A percentile compares a stretch with the other conserved stretches of the same genome.
Evolutionary conservation across 1,284 basidiomycete genomes (phyloP).

Genomic region (Leccinum discolor): DNA sequence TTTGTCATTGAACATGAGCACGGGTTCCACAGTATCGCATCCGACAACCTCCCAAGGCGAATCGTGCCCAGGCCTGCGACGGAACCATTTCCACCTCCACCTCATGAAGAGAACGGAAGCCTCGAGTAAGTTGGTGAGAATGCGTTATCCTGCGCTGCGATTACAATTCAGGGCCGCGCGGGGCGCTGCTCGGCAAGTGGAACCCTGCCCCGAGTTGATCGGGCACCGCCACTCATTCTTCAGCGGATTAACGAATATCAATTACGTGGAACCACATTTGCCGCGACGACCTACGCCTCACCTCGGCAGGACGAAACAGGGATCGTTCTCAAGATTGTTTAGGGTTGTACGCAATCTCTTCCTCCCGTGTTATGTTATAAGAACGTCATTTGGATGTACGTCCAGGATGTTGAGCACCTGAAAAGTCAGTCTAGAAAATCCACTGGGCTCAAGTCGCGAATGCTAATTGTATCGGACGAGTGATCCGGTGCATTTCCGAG

Average conservation of each 20-base stretch:
- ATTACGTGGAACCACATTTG: neutral
- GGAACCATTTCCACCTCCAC: slow-evolving; percentile 39
- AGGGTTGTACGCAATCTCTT: neutral
- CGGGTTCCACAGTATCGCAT: slow-evolving; percentile 59
- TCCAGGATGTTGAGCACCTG: neutral
- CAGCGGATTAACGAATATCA: slow-evolving; percentile 1
- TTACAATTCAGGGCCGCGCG: slow-evolving; percentile 12
- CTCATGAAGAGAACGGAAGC: slow-evolving; percentile 25
- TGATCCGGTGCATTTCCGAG: neutral
- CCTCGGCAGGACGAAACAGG: neutral
- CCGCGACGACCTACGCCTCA: neutral
- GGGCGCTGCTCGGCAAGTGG: slow-evolving; percentile 11
- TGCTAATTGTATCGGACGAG: neutral
- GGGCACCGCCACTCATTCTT: slow-evolving; percentile 22
- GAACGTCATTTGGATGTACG: neutral
- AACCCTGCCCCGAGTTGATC: slow-evolving; percentile 5
- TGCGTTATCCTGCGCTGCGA: slow-evolving; percentile 16
- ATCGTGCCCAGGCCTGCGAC: slow-evolving; percentile 46
- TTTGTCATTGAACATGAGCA: slow-evolving; percentile 58
- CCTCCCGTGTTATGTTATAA: neutral
- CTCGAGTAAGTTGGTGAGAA: slow-evolving; percentile 15
- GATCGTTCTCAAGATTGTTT: neutral
- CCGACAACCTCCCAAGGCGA: slow-evolving; percentile 78
- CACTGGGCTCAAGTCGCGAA: neutral
- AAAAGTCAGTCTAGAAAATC: neutral